Evolutionary conservation across 176 grass and related monocot genomes (phyloP), one percentile per base, ranked within the genome.

Genomic region (Alopecurus myosuroides): DNA sequence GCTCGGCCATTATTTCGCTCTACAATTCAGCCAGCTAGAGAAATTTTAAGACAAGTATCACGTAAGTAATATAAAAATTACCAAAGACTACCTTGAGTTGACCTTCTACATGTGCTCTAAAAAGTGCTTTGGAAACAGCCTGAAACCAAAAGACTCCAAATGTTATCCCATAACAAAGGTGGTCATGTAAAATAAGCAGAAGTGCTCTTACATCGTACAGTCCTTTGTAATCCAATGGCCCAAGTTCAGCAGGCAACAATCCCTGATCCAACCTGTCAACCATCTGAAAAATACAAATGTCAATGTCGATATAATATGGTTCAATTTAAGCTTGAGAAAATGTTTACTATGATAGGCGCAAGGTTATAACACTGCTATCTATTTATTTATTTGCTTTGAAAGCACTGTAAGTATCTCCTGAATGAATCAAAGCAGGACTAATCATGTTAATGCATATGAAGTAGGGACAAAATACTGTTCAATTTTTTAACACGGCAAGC

Each of bases 21-120:
- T 95, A 93, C 69, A 90, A 76, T 82, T 80, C 51, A 67, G 88
- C 75, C 64, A 93, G 57, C 86, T 74, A 86, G 70, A 63, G 55
- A 91, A 85, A 19, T 81, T 67, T 82, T 85, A 64, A 89, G 51
- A 80, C 48, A 81, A 45, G 55, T 77, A 66, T 25, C 76, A 53
- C 23, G 44, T 67, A 88, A 40, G 68, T 42, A 48, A 49, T 34
- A 80, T 68, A 79, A 20, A 85, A 37, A 61, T 60, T 39, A 91
- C 57, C 23, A 63, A 73, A 78, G 42, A 70, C 80, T 90, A 98
- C 95, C 95, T 98, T 98, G 65, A 98, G 89, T 93, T 90, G 93
- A 74, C 95, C 95, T 92, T 98, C 95, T 46, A 98, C 95, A 95
- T 98, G 95, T 85, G 95, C 95, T 92, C 93, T 86, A 85, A 98